These are phyloP conservation scores for Hymenochaete sp. DNA, from an alignment of 1,284 basidiomycete species.

Conservation along the genomic window DNA sequence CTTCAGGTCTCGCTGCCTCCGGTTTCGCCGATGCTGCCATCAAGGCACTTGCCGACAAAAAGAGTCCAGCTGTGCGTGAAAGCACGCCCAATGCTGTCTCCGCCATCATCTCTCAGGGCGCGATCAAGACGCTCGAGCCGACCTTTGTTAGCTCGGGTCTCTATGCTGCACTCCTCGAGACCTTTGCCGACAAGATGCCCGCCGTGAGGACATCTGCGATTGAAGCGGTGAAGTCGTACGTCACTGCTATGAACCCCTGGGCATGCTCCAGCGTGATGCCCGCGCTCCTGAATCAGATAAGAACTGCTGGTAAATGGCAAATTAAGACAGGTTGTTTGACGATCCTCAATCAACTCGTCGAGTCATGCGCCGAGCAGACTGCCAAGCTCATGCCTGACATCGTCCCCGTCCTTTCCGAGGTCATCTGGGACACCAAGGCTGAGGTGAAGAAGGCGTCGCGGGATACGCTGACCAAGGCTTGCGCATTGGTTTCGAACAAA, in stretches of 20 bases:
- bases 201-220: conserved; percentile 79
- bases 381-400: conserved; percentile 93
- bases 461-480: conserved; percentile 88
- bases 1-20: conserved; percentile 67
- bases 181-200: conserved; percentile 89
- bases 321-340: conserved; percentile 88
- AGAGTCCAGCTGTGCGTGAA: conserved; percentile 79
- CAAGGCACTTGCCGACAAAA: conserved; percentile 89
- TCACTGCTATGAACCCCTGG: conserved; percentile 87
- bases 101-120: conserved; percentile 69
- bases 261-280: conserved; percentile 81
- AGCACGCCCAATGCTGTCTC: conserved; percentile 70
- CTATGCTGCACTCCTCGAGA: conserved; percentile 81
- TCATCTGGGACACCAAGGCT: conserved; percentile 99
- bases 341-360: conserved; percentile 87
- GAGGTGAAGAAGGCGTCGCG: conserved; percentile 99
- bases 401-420: conserved; percentile 90
- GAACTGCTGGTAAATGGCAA: conserved; percentile 98
- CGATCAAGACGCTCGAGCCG: conserved; percentile 84
- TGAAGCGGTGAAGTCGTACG: conserved; percentile 76
- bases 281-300: conserved; percentile 87
- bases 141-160: conserved; percentile 79
- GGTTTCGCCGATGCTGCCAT: conserved; percentile 75
- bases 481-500: conserved; percentile 96
- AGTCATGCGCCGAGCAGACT: conserved; percentile 76